phyloP scores from a whole-genome alignment of 1,284 basidiomycete species.

The Chalciporus piperatoides region DNA sequence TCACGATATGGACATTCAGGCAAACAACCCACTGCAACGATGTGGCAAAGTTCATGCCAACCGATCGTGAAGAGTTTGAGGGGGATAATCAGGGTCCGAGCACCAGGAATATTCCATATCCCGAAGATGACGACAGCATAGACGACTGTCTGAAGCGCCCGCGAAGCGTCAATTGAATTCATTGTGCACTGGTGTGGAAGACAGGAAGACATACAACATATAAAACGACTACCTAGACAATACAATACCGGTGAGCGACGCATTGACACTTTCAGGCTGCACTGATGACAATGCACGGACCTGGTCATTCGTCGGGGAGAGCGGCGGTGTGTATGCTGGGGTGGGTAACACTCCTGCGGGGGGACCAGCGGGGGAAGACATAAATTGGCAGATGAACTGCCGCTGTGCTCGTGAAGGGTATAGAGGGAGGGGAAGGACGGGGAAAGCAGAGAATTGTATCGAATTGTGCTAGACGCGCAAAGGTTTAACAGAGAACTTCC shows the following conservation, averaged over 20 bases:
- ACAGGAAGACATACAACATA: slow-evolving; percentile 65
- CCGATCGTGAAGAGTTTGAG: slow-evolving; percentile 81
- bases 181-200: slow-evolving; percentile 7
- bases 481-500: slow-evolving; percentile 22
- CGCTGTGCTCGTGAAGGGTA: slow-evolving; percentile 11
- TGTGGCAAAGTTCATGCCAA: slow-evolving; percentile 82
- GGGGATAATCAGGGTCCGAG: slow-evolving; percentile 70
- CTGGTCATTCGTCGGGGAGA: slow-evolving; percentile 41
- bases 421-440: slow-evolving; percentile 1
- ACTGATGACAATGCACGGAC: slow-evolving; percentile 30
- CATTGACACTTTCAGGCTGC: slow-evolving; percentile 13
- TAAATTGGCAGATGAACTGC: slow-evolving; percentile 29
- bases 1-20: background rate
- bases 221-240: slow-evolving; percentile 54
- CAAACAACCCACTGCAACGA: slow-evolving; percentile 54
- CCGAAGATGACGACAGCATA: slow-evolving; percentile 79
- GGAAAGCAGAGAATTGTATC: slow-evolving; percentile 18
- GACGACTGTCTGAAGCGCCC: slow-evolving; percentile 57
- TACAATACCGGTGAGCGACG: slow-evolving; percentile 27
- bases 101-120: slow-evolving; percentile 76
- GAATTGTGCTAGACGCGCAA: slow-evolving; percentile 16
- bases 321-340: slow-evolving; percentile 24
- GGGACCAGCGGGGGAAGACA: slow-evolving; percentile 33
- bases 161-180: slow-evolving; percentile 13
- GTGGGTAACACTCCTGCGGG: slow-evolving; percentile 31